These are phyloP conservation scores for Monosporascus cannonballus DNA, from an alignment of 2,329 filamentous ascomycete genomes.

Conservation along the genomic window DNA sequence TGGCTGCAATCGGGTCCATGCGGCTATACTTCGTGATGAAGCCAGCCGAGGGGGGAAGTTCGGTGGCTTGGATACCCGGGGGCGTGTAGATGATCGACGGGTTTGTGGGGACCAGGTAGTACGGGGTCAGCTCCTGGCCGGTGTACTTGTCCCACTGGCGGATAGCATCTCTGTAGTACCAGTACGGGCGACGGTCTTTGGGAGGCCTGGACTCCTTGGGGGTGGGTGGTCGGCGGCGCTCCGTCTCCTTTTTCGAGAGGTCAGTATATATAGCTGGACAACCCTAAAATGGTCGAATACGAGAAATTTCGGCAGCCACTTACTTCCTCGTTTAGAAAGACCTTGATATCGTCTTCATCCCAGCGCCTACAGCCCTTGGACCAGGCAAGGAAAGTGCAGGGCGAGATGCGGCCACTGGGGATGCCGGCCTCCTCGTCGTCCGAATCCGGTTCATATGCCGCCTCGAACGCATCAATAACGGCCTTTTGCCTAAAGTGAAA, in stretches of 20 bases:
- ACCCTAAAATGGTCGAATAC: too few relatives aligned
- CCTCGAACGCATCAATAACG: slow-evolving; percentile 3
- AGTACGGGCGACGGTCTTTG: slow-evolving; percentile 1
- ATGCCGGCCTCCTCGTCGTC: slow-evolving; percentile 32
- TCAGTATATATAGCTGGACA: background rate
- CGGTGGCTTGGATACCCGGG: slow-evolving; percentile 13
- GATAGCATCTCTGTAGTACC: slow-evolving; percentile 3
- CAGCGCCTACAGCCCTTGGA: slow-evolving; percentile 28
- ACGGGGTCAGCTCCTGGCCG: slow-evolving; percentile 17
- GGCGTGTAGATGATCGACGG: slow-evolving; percentile 19
- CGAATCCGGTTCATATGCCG: background rate
- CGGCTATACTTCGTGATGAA: slow-evolving; percentile 22
- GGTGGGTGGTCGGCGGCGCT: slow-evolving; percentile 14
- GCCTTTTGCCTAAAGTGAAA: slow-evolving; percentile 8
- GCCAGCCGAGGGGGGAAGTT: slow-evolving; percentile 1
- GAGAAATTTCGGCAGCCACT: background rate
- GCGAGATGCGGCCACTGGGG: slow-evolving; percentile 30
- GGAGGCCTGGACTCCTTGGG: slow-evolving; percentile 5
- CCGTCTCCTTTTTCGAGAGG: background rate
- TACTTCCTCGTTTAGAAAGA: slow-evolving; percentile 29
- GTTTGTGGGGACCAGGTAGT: slow-evolving; percentile 16
- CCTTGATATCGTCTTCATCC: slow-evolving; percentile 15
- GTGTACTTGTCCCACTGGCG: slow-evolving; percentile 21
- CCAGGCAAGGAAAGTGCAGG: slow-evolving; percentile 34
- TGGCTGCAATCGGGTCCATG: slow-evolving; percentile 25